Conservation (phyloP, 768 basidiomycete species). For the Imleria badia region DNA sequence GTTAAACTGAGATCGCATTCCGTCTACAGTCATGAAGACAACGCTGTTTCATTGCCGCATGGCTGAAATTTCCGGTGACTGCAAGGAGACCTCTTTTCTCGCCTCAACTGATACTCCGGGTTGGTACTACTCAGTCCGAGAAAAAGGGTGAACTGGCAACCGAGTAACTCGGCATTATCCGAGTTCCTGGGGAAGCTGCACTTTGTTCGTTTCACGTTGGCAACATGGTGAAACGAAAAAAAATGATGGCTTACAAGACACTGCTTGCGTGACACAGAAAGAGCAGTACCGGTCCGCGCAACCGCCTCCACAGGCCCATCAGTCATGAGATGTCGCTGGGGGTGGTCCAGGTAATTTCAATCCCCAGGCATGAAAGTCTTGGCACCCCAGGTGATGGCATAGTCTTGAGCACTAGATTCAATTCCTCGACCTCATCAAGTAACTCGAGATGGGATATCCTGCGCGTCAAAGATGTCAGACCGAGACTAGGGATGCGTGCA, state of each 20-base stretch:
- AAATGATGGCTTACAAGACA: background rate
- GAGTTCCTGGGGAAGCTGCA: too few species aligned
- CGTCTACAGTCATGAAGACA: too few species aligned
- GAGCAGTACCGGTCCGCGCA: background rate
- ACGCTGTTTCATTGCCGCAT: too few species aligned
- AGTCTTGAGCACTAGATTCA: slow-evolving; percentile 58
- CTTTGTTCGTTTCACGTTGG: background rate
- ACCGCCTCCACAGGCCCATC: background rate
- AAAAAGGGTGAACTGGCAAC: too few species aligned
- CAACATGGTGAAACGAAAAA: background rate
- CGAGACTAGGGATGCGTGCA: background rate
- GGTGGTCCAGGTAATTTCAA: background rate
- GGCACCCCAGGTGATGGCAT: slow-evolving; percentile 69
- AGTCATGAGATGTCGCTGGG: background rate
- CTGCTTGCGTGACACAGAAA: background rate
- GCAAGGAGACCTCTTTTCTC: too few species aligned
- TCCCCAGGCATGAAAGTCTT: slow-evolving; percentile 13
- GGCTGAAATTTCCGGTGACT: too few species aligned
- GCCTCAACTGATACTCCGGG: too few species aligned
- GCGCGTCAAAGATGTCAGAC: background rate
- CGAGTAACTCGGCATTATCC: too few species aligned
- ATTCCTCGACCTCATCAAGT: slow-evolving; percentile 84
- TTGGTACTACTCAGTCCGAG: too few species aligned
- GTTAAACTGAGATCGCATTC: too few species aligned
- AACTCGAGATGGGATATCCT: slow-evolving; percentile 82